Conservation (phyloP, 306 rosid genomes). For the Sesbania bispinosa region DNA sequence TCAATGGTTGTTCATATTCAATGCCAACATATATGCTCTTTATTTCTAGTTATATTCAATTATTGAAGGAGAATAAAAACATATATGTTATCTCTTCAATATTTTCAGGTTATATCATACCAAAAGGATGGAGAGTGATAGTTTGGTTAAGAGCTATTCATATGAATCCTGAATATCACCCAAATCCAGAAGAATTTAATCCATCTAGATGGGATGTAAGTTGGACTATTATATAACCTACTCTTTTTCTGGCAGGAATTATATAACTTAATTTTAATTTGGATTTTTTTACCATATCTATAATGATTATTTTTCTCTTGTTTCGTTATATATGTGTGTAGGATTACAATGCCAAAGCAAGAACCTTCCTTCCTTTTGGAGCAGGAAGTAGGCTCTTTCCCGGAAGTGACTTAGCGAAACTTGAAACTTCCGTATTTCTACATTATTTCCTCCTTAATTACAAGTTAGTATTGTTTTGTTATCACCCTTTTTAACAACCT, state of each 20-base stretch:
- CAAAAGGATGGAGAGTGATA: constrained; percentile 25
- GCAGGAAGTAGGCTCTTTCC: neutral
- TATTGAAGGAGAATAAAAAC: neutral
- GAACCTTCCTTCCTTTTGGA: neutral
- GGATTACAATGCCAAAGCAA: neutral
- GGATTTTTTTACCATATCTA: too few relatives aligned
- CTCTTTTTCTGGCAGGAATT: too few relatives aligned
- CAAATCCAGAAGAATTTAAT: constrained; percentile 40
- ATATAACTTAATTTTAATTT: too few relatives aligned
- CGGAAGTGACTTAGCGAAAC: neutral
- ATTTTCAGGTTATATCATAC: constrained; percentile 41
- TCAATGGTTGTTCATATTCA: neutral
- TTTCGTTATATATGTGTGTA: neutral
- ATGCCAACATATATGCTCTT: neutral
- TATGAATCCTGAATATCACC: constrained; percentile 26
- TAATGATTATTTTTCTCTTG: too few relatives aligned
- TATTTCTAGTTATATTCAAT: neutral
- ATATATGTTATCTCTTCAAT: neutral
- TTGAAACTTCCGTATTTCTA: neutral
- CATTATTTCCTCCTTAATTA: neutral
- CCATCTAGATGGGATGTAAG: constrained; percentile 61
- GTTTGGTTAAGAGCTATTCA: constrained; percentile 42
- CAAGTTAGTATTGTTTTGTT: neutral
- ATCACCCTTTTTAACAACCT: neutral
- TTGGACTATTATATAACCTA: neutral